These are phyloP conservation scores for Corymbia calophylla DNA, from an alignment of 441 rosid genomes.

Conservation along the genomic window DNA sequence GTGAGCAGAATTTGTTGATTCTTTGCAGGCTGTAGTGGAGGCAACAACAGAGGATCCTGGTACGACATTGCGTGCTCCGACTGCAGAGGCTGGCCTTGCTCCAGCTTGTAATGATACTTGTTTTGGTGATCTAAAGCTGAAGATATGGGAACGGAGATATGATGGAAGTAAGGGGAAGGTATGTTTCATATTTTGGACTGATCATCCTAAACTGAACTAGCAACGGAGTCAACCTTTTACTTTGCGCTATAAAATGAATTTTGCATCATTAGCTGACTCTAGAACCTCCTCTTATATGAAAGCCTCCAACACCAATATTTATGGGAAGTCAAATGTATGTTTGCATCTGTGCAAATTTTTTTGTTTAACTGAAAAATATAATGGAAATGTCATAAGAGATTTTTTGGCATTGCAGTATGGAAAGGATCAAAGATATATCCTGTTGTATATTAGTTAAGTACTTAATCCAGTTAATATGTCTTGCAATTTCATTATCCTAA, in stretches of 20 bases:
- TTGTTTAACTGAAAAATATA: not conserved
- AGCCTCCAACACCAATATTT: not conserved
- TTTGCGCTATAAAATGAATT: not conserved
- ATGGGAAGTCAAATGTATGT: not conserved
- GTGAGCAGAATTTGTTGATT: not conserved
- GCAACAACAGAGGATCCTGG: constrained; percentile 73
- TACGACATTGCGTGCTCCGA: constrained; percentile 85
- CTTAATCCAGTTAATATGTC: not conserved
- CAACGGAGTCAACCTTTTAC: not conserved
- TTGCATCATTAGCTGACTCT: not conserved
- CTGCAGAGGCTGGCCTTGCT: constrained; percentile 69
- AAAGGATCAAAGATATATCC: not conserved
- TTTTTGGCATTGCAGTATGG: not conserved
- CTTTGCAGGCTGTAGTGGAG: constrained; percentile 66
- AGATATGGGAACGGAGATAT: constrained; percentile 68
- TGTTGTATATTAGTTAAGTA: not conserved
- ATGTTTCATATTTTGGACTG: not conserved
- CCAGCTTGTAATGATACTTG: constrained; percentile 93
- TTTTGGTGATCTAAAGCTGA: constrained; percentile 62
- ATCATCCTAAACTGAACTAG: not conserved
- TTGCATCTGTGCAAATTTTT: not conserved
- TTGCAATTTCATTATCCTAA: not conserved
- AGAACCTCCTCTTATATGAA: not conserved
- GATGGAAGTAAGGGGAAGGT: constrained; percentile 93
- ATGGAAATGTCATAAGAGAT: not conserved